These are phyloP conservation scores for Dioscorea zingiberensis DNA, from an alignment of 106 monocot species.

Conservation along the genomic window DNA sequence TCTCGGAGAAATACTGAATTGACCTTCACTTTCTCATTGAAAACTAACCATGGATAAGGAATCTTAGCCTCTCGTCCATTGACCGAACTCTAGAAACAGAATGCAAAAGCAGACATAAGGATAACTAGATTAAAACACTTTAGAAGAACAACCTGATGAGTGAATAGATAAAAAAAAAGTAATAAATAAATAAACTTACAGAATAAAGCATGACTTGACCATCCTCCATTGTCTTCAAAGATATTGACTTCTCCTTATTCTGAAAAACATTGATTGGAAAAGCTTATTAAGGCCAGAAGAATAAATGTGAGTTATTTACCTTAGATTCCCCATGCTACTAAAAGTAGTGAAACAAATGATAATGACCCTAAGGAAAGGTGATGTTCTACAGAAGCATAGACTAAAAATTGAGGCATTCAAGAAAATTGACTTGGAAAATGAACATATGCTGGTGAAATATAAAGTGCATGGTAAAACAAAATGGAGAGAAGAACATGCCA, in stretches of 20 bases:
- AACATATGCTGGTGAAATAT: too few species aligned
- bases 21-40: slow-evolving; percentile 99
- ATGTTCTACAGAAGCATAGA: too few species aligned
- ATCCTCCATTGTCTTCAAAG: slow-evolving; percentile 99
- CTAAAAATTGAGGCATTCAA: too few species aligned
- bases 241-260: slow-evolving; percentile 96
- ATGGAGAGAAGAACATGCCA: background rate
- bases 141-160: too few species aligned
- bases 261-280: slow-evolving; percentile 7
- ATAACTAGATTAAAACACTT: too few species aligned
- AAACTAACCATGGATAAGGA: slow-evolving; percentile 96
- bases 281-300: too few species aligned
- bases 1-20: slow-evolving; percentile 95
- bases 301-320: too few species aligned
- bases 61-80: slow-evolving; percentile 85
- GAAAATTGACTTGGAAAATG: too few species aligned
- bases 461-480: too few species aligned
- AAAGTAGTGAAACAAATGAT: too few species aligned
- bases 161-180: background rate
- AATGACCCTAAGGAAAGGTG: too few species aligned
- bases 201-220: slow-evolving; percentile 98
- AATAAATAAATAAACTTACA: slow-evolving; percentile 39
- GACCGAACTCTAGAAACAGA: slow-evolving; percentile 74
- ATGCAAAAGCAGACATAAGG: background rate
- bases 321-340: too few species aligned